These are phyloP conservation scores for Brassica carinata DNA, from an alignment of 345 rosid genomes.

Conservation along the genomic window DNA sequence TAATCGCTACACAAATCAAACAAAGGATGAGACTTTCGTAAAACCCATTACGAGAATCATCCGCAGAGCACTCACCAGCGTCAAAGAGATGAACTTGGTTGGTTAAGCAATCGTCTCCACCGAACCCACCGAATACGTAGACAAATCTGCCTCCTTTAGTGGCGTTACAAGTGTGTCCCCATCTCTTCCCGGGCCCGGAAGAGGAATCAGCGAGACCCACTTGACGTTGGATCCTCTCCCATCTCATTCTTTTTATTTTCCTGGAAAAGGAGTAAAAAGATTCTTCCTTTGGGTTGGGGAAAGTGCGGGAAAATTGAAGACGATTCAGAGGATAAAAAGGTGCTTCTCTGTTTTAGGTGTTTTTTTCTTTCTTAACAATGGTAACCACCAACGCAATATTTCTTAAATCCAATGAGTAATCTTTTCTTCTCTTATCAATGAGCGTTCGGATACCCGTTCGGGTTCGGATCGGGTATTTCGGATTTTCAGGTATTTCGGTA, in stretches of 20 bases:
- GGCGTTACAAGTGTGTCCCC: conserved; percentile 99
- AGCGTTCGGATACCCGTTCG: too few relatives aligned
- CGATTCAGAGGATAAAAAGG: conserved; percentile 36
- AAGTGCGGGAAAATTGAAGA: conserved; percentile 35
- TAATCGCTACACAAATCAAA: not conserved
- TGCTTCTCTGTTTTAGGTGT: conserved; percentile 11
- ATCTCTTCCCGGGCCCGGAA: conserved; percentile 84
- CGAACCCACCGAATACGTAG: conserved; percentile 91
- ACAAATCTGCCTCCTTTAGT: conserved; percentile 81
- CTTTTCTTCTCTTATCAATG: too few relatives aligned
- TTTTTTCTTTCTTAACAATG: not conserved
- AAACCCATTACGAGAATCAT: conserved; percentile 20
- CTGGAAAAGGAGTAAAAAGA: conserved; percentile 8
- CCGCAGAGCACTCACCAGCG: conserved; percentile 53
- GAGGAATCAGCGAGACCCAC: conserved; percentile 38
- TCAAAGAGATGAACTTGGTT: conserved; percentile 94
- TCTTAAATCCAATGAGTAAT: too few relatives aligned
- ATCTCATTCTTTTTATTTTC: conserved; percentile 53
- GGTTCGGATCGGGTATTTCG: too few relatives aligned
- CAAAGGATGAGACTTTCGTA: conserved; percentile 27
- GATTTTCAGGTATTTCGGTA: too few relatives aligned
- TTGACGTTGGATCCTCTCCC: conserved; percentile 59
- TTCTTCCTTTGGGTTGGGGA: conserved; percentile 33
- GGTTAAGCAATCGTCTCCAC: conserved; percentile 73
- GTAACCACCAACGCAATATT: too few relatives aligned